Percentiles rank a stretch among this genome's conserved stretches.
These are phyloP conservation scores for Penicillium frequentans DNA, from an alignment of 2,329 filamentous ascomycete genomes.

Conservation along the genomic window DNA sequence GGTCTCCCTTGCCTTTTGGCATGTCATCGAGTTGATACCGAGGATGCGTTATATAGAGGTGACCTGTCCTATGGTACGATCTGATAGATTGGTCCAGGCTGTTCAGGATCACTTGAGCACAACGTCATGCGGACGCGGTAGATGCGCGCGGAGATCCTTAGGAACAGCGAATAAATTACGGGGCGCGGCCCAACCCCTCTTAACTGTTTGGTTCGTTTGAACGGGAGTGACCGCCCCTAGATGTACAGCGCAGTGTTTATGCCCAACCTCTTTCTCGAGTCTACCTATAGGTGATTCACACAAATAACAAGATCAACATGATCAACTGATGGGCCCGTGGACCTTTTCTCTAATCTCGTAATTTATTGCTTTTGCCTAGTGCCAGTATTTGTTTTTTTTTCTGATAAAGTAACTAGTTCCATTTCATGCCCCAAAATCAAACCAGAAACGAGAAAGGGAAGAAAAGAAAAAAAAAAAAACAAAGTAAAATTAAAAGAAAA, in stretches of 20 bases:
- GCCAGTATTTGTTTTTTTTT: neutral
- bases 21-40: neutral
- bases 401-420: neutral
- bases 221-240: conserved; percentile 1
- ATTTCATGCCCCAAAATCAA: neutral
- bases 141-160: conserved; percentile 1
- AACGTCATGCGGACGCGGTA: conserved; percentile 2
- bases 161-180: conserved; percentile 8
- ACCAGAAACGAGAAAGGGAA: neutral
- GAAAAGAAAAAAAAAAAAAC: neutral
- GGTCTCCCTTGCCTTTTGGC: conserved; percentile 15
- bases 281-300: neutral
- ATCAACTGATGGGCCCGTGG: neutral
- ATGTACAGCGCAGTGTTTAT: conserved; percentile 2
- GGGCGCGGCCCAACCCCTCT: conserved; percentile 8
- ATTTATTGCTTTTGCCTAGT: neutral
- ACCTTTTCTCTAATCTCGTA: neutral
- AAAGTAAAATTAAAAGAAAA: neutral
- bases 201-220: neutral
- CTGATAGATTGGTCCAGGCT: conserved; percentile 1
- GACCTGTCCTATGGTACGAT: neutral
- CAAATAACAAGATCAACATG: neutral
- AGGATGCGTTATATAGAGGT: neutral
- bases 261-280: conserved; percentile 9
- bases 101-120: neutral